Conservation (phyloP, 1,139 yeast species). For the Debaryomyces psychrophilus region DNA sequence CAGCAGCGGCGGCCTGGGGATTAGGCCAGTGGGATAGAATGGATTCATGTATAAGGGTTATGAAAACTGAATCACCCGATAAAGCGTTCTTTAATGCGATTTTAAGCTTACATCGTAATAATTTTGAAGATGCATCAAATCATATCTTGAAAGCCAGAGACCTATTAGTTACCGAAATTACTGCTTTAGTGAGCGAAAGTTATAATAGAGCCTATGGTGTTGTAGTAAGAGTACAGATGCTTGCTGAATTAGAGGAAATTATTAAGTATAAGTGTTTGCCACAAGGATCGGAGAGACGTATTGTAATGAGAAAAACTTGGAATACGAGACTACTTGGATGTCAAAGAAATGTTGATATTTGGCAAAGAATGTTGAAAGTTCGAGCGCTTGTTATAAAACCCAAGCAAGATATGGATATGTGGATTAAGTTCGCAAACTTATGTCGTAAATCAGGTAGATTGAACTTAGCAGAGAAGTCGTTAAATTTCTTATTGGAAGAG, state of each 20-base stretch:
- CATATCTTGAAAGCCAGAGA: slow-evolving; percentile 88
- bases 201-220: slow-evolving; percentile 97
- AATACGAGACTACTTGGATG: slow-evolving; percentile 89
- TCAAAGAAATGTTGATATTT: slow-evolving; percentile 94
- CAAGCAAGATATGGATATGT: slow-evolving; percentile 95
- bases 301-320: slow-evolving; percentile 89
- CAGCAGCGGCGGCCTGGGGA: slow-evolving; percentile 99
- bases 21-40: slow-evolving; percentile 95
- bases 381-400: slow-evolving; percentile 93
- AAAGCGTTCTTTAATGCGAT: slow-evolving; percentile 93
- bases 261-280: slow-evolving; percentile 85
- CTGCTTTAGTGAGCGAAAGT: slow-evolving; percentile 93
- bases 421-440: slow-evolving; percentile 96
- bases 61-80: slow-evolving; percentile 93
- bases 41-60: slow-evolving; percentile 86
- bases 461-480: slow-evolving; percentile 89
- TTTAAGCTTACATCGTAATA: slow-evolving; percentile 79
- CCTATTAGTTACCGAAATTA: slow-evolving; percentile 85
- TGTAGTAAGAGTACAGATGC: slow-evolving; percentile 94
- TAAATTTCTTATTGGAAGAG: slow-evolving; percentile 72
- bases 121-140: slow-evolving; percentile 77
- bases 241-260: slow-evolving; percentile 94
- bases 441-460: slow-evolving; percentile 93
- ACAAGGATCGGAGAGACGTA: slow-evolving; percentile 76
- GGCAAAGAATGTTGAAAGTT: slow-evolving; percentile 96